Percentiles rank a stretch among this genome's conserved stretches.
Conservation (phyloP, 2,329 filamentous ascomycete genomes). For the Botrytis squamosa region DNA sequence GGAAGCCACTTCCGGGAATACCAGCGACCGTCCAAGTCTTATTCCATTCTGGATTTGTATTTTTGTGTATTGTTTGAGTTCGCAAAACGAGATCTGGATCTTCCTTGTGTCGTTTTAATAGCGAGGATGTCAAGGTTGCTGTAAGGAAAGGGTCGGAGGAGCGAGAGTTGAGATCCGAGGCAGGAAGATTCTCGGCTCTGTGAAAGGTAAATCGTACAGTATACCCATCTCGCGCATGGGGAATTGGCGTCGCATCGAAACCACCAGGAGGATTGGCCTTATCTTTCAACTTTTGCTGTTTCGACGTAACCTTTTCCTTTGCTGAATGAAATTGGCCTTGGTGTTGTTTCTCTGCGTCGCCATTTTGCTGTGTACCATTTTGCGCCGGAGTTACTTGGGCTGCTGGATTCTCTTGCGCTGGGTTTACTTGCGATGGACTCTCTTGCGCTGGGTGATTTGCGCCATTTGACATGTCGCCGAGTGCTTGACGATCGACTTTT, state of each 20-base stretch:
- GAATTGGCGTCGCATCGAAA: slow-evolving; percentile 76
- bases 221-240: slow-evolving; percentile 72
- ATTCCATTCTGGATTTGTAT: slow-evolving; percentile 76
- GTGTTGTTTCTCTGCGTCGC: slow-evolving; percentile 14
- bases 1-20: slow-evolving; percentile 76
- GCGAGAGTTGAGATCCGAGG: slow-evolving; percentile 73
- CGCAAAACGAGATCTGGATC: slow-evolving; percentile 74
- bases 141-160: slow-evolving; percentile 82
- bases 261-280: slow-evolving; percentile 54
- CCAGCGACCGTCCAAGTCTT: slow-evolving; percentile 87
- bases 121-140: slow-evolving; percentile 65
- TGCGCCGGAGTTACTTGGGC: not conserved
- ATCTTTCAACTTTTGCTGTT: slow-evolving; percentile 37
- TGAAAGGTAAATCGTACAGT: slow-evolving; percentile 85
- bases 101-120: slow-evolving; percentile 80
- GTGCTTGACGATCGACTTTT: slow-evolving; percentile 9
- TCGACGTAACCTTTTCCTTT: slow-evolving; percentile 37
- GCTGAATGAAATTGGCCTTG: slow-evolving; percentile 21
- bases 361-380: not conserved
- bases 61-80: slow-evolving; percentile 71
- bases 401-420: not conserved
- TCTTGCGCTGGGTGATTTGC: not conserved
- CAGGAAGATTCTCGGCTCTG: slow-evolving; percentile 74
- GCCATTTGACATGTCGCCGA: slow-evolving; percentile 3
- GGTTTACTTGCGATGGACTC: not conserved